phyloP scores from a whole-genome alignment of 306 rosid species.

The Quercus cerris region DNA sequence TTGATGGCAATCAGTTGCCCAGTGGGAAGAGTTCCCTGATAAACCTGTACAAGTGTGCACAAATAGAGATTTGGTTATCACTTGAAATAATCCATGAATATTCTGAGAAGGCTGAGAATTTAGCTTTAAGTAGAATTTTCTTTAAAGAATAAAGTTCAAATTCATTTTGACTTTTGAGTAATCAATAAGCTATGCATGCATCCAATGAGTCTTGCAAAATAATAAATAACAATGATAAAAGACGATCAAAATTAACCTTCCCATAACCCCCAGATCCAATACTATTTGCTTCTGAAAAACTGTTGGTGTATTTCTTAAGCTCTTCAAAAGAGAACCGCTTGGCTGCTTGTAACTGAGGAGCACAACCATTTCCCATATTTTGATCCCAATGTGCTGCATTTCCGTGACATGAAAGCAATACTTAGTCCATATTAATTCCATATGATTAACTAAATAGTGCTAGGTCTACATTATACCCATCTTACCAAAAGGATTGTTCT shows the following conservation, averaged over 20 bases:
- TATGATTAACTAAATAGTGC: not conserved
- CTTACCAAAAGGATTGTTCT: conserved; percentile 41
- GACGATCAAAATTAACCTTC: conserved; percentile 36
- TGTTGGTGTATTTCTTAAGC: conserved; percentile 48
- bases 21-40: conserved; percentile 31
- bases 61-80: not conserved
- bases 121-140: not conserved
- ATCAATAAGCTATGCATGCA: too few species aligned
- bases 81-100: not conserved
- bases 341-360: conserved; percentile 55
- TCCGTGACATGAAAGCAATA: conserved; percentile 12
- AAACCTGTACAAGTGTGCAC: conserved; percentile 32
- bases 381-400: conserved; percentile 49
- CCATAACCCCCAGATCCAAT: conserved; percentile 77
- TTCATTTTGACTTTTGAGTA: not conserved
- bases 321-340: conserved; percentile 66
- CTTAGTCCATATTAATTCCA: not conserved
- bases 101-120: not conserved
- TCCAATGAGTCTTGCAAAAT: not conserved
- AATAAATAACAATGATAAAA: not conserved
- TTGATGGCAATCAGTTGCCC: conserved; percentile 48
- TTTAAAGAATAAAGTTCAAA: not conserved
- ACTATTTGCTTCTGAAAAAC: conserved; percentile 30
- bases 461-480: not conserved
- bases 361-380: conserved; percentile 19